Conservation (phyloP, 768 basidiomycete species). For the Fomitopsis pulvina region DNA sequence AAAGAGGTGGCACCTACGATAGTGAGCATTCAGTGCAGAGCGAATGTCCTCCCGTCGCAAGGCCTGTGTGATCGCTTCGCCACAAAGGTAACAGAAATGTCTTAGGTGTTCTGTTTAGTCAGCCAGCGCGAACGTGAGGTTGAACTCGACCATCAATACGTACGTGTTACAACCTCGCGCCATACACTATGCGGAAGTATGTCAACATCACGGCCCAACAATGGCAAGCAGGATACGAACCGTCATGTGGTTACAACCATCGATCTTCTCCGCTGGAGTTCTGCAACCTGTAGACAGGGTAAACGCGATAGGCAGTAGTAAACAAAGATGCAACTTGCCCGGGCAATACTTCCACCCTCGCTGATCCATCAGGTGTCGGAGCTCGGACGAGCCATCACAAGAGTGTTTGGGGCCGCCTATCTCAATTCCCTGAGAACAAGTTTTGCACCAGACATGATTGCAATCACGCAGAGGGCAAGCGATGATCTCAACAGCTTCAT, state of each 20-base stretch:
- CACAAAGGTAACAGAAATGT: constrained; percentile 32
- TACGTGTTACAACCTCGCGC: constrained; percentile 29
- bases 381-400: constrained; percentile 53
- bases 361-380: constrained; percentile 42
- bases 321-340: constrained; percentile 27
- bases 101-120: constrained; percentile 10
- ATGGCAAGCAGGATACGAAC: constrained; percentile 14
- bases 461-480: constrained; percentile 45
- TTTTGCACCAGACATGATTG: constrained; percentile 52
- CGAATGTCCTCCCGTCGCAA: constrained; percentile 14
- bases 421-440: constrained; percentile 38
- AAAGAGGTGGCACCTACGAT: constrained; percentile 21
- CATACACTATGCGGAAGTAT: constrained; percentile 18
- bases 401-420: constrained; percentile 39
- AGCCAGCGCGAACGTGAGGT: not conserved
- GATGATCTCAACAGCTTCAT: constrained; percentile 32
- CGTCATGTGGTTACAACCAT: constrained; percentile 32
- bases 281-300: constrained; percentile 28
- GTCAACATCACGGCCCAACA: not conserved
- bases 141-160: constrained; percentile 4
- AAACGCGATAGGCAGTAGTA: not conserved
- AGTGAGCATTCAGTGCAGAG: constrained; percentile 20
- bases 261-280: constrained; percentile 27
- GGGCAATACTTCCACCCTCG: constrained; percentile 65
- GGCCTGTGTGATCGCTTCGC: constrained; percentile 24